Evolutionary conservation across 2,329 filamentous ascomycete genomes (phyloP), one percentile per base, ranked within the genome.

Genomic region (Nannizzia gypsea): DNA sequence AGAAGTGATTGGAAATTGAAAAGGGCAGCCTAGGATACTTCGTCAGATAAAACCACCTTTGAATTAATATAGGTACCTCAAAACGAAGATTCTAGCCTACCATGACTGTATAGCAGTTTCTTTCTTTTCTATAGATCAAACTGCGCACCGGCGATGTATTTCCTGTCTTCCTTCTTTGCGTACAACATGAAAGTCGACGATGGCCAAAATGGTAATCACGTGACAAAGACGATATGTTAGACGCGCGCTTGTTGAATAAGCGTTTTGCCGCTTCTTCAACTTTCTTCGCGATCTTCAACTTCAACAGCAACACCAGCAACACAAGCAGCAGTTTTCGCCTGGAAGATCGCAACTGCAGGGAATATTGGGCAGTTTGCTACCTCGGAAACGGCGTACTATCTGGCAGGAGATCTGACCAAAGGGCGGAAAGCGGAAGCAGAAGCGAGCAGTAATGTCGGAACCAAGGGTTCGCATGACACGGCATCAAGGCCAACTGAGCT

Each of bases 1-100:
- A 99, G 83, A 67, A 97, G 87, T 61, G 90, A 95, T 76, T 96
- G 90, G 80, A 99, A 97, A 78, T 97, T 97, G 85, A 99, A 96
- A 70, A 99, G 87, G 59, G 93, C 93, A 62, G 93, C 88, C 93
- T 96, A 69, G 57, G 40, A 46, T 3, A 22, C 6, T 1, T 17
- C 4, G 38, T 57, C 38, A 57, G 55, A 36, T 22, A 34, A 42
- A 48, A 24, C 9, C 44, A 15, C 5, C 20, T 13, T 26, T 28
- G 13, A 15, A 24, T 13, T 26, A 22, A 11, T 22, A 26, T 17
- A 11, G 9, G 9, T 17, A 20, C 26, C 5, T 13, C 11, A 26
- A 8, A n/a, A 20, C 31, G 4, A 4, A 31, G 31, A 1, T 26
- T 11, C 24, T 24, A 15, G 20, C 44, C 9, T 48, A 48, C 44